Evolutionary conservation across 1,139 yeast species (phyloP).

Genomic region (Sugiyamaella pinicola): DNA sequence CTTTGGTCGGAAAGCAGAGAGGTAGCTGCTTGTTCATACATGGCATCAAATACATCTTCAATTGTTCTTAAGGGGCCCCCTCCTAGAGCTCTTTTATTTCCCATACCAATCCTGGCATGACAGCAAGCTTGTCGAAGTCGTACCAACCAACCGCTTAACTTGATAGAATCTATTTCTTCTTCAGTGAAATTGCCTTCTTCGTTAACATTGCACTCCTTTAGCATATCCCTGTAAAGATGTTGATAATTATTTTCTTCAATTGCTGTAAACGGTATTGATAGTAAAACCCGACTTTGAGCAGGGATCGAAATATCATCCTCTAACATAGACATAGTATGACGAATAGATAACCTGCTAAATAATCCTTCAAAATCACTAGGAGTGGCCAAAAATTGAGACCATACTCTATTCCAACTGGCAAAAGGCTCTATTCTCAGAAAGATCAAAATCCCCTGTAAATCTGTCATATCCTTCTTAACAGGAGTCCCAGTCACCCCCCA

Average conservation of each 20-base stretch:
- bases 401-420: constrained; percentile 37
- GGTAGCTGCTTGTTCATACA: constrained; percentile 58
- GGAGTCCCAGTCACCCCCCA: constrained; percentile 99
- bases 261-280: constrained; percentile 74
- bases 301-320: constrained; percentile 76
- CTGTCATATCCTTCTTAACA: constrained; percentile 63
- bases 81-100: constrained; percentile 40
- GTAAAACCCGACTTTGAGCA: constrained; percentile 65
- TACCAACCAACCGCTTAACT: constrained; percentile 56
- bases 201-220: constrained; percentile 63
- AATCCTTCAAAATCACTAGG: constrained; percentile 51
- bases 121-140: constrained; percentile 78
- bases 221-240: constrained; percentile 60
- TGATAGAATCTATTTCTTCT: constrained; percentile 27
- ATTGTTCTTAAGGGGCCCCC: constrained; percentile 50
- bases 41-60: constrained; percentile 63
- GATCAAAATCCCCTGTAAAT: constrained; percentile 67
- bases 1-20: constrained; percentile 55
- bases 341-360: constrained; percentile 56
- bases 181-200: constrained; percentile 49
- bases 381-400: constrained; percentile 39
- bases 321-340: constrained; percentile 87
- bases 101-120: constrained; percentile 70
- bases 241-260: constrained; percentile 83
- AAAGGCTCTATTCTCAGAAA: constrained; percentile 74